Percentiles rank a stretch among this genome's conserved stretches.
Conservation (phyloP, 176 grass and related monocot species). For the Otatea glauca region DNA sequence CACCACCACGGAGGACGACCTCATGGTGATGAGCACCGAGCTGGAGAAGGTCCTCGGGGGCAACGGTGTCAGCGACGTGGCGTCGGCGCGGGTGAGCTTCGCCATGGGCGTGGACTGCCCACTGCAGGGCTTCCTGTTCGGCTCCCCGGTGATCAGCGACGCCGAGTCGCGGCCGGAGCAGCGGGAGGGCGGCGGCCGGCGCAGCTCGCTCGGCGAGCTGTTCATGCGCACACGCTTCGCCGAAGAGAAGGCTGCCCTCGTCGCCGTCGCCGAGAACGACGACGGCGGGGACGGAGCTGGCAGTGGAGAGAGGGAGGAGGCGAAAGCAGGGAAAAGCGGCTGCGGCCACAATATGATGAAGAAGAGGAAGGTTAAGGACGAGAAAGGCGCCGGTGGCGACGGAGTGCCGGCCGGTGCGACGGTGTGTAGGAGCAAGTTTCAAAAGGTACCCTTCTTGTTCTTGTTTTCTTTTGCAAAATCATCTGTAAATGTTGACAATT, state of each 20-base stretch:
- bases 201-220: conserved; percentile 94
- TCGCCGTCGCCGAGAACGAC: conserved; percentile 45
- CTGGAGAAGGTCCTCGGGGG: conserved; percentile 86
- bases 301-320: conserved; percentile 36
- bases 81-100: conserved; percentile 79
- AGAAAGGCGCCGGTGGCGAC: conserved; percentile 20
- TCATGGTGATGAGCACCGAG: conserved; percentile 78
- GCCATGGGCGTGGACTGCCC: conserved; percentile 66
- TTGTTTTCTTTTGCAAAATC: neutral
- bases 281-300: conserved; percentile 21
- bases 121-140: conserved; percentile 86
- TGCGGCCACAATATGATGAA: conserved; percentile 37
- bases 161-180: conserved; percentile 43
- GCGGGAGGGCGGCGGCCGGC: conserved; percentile 42
- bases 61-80: conserved; percentile 46
- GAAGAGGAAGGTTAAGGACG: conserved; percentile 61
- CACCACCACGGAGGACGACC: conserved; percentile 79
- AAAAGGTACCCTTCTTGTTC: conserved; percentile 56
- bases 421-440: conserved; percentile 65
- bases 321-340: conserved; percentile 30
- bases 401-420: conserved; percentile 3
- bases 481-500: neutral
- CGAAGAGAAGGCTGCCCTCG: conserved; percentile 60
- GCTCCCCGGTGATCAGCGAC: conserved; percentile 74
- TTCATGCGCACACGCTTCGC: conserved; percentile 85